phyloP scores from a whole-genome alignment of 129 eudicot genomes.

The Artemisia annua region DNA sequence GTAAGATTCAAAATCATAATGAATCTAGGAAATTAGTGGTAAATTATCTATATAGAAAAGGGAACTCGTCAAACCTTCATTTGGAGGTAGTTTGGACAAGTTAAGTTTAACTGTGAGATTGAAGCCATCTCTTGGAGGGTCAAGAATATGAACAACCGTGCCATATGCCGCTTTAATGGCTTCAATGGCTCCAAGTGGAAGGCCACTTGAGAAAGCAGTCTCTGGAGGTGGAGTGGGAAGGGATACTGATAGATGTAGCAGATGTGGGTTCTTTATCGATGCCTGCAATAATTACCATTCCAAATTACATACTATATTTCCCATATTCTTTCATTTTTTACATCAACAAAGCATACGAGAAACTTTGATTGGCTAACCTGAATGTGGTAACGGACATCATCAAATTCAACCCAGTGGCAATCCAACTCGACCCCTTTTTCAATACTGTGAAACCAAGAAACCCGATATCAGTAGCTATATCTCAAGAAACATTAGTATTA shows the following conservation, averaged over 20 bases:
- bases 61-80: slow-evolving; percentile 68
- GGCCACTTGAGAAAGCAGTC: slow-evolving; percentile 65
- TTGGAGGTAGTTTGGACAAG: slow-evolving; percentile 85
- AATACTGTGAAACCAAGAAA: slow-evolving; percentile 49
- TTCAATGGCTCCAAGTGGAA: slow-evolving; percentile 92
- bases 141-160: slow-evolving; percentile 71
- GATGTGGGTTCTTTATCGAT: slow-evolving; percentile 74
- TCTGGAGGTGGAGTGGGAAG: slow-evolving; percentile 93
- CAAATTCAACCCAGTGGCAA: slow-evolving; percentile 93
- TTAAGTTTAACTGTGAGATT: slow-evolving; percentile 88
- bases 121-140: slow-evolving; percentile 97
- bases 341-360: too few species aligned
- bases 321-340: background rate
- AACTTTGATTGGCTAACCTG: slow-evolving; percentile 45
- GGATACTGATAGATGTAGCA: slow-evolving; percentile 64
- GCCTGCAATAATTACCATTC: slow-evolving; percentile 45
- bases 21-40: background rate
- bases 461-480: slow-evolving; percentile 16
- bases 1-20: background rate
- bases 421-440: slow-evolving; percentile 92
- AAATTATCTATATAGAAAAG: slow-evolving; percentile 26
- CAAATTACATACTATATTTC: slow-evolving; percentile 10
- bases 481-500: background rate
- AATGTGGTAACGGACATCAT: slow-evolving; percentile 85
- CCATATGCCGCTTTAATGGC: slow-evolving; percentile 86